Base-by-base conservation (phyloP, 805 yeast species). In the Scheffersomyces ergatensis region DNA sequence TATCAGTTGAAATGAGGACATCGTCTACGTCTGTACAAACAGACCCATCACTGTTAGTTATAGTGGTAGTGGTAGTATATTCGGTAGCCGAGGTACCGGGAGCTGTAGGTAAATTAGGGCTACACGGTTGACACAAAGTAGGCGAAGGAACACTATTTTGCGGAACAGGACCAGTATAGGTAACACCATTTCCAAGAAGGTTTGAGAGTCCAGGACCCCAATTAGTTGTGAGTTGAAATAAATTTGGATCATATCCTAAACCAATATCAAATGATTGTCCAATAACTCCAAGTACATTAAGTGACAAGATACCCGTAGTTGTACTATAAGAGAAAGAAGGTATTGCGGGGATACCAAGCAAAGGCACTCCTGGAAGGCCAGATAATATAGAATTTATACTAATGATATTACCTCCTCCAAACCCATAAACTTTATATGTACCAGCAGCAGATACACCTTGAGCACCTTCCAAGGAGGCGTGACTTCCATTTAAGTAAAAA, bases 221-320 rank as follows among this genome's bases (percentile, higher is more conserved):
- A 7, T 21, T 9, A 21, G 9, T 21, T 17, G 45, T 43, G 25
- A 46, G 45, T 20, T 36, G 15, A 29, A 55, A 49, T 20, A 36
- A 24, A 3, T 39, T 18, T 7, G 16, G 17, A 42, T 49, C 51
- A 35, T 57, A 57, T 26, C 60, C 60, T 19, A 50, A 34, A 44
- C 62, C 62, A 46, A 57, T 53, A 23, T 46, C 26, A 42, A 51
- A 57, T 1, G 34, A 37, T 44, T 31, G 49, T 14, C 35, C 16
- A 32, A 36, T 27, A 24, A 42, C 33, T 8, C 5, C 5, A n/a
- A 7, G 6, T 7, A 37, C 25, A 20, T 23, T 11, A 27, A 48
- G 33, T 42, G 46, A 52, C 46, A 61, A 55, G n/a, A 53, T 45
- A 37, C 60, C 61, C 12, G 54, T 47, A 4, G 25, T 33, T 5